A percentile compares a stretch with the other conserved stretches of the same genome.
phyloP scores from a whole-genome alignment of 1,139 yeast genomes.

The Yamadazyma conglobata region DNA sequence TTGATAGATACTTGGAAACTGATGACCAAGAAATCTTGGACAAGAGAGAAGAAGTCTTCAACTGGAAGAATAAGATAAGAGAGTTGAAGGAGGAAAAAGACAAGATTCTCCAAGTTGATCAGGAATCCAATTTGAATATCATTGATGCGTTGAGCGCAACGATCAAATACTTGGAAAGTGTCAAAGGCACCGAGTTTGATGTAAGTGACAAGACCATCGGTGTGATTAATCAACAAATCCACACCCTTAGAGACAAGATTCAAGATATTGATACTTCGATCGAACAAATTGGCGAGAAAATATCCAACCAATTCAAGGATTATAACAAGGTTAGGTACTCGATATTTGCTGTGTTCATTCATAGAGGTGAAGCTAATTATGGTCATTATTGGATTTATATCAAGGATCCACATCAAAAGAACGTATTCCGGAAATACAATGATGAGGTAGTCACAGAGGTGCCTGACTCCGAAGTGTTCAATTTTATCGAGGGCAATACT shows the following conservation, averaged over 20 bases:
- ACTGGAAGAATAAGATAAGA: constrained; percentile 59
- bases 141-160: constrained; percentile 50
- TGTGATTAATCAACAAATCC: constrained; percentile 31
- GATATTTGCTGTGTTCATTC: constrained; percentile 88
- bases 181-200: constrained; percentile 23
- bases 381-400: constrained; percentile 98
- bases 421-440: constrained; percentile 81
- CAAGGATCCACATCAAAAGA: constrained; percentile 60
- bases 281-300: constrained; percentile 35
- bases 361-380: constrained; percentile 91
- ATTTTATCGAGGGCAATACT: constrained; percentile 67
- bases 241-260: constrained; percentile 18
- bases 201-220: constrained; percentile 36
- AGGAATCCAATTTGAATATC: constrained; percentile 48
- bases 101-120: constrained; percentile 40
- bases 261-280: constrained; percentile 21
- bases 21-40: constrained; percentile 52
- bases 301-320: constrained; percentile 56
- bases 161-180: constrained; percentile 49
- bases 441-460: constrained; percentile 89
- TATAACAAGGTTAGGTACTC: constrained; percentile 70
- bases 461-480: constrained; percentile 67
- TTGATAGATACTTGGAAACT: constrained; percentile 85
- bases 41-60: constrained; percentile 56
- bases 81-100: constrained; percentile 42